Evolutionary conservation across 345 rosid genomes (phyloP), one percentile per base, ranked within the genome.

Genomic region (Geranium brycei): DNA sequence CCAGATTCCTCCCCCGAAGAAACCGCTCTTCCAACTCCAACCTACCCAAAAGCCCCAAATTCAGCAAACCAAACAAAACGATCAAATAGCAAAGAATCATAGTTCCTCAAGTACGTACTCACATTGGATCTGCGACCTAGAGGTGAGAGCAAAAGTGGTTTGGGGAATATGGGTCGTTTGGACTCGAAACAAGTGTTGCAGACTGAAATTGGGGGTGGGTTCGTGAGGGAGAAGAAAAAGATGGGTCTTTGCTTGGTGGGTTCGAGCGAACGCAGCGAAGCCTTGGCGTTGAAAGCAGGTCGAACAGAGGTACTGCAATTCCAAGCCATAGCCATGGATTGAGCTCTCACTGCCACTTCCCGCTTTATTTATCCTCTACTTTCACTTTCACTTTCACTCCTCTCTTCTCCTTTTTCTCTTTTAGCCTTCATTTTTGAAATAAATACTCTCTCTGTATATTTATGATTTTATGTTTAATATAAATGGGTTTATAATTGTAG

Each of bases 1-100:
- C 73, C 82, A 17, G 77, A 72, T 57, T 74, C 95, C 65, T 79
- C 81, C 53, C 83, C 86, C 57, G 88, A 59, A 69, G 84, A 64
- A 63, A 74, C 78, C 51, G 70, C 87, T 28, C 77, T 74, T 73
- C 65, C 73, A 63, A 70, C 83, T 68, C 76, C 66, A 61, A 78
- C 80, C 96, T 89, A 47, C 64, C 70, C 32, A 63, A 57, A 19
- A 69, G 71, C 40, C 19, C 1, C 15, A 41, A 55, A 71, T 12
- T 31, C 13, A 38, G 11, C 11, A 5, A 10, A 38, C 47, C 11
- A 47, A 47, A 47, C 14, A 3, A 17, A 30, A 41, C 13, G 38
- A 10, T 57, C 17, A 23, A 6, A 7, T 56, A 61, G 32, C 62
- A 64, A 35, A 17, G 35, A 65, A 60, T 63, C 8, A 63, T 17